A percentile compares a stretch with the other conserved stretches of the same genome.
These are phyloP conservation scores for Cylindrotheca fusiformis DNA, from an alignment of 108 stramenopile species.

Conservation along the genomic window DNA sequence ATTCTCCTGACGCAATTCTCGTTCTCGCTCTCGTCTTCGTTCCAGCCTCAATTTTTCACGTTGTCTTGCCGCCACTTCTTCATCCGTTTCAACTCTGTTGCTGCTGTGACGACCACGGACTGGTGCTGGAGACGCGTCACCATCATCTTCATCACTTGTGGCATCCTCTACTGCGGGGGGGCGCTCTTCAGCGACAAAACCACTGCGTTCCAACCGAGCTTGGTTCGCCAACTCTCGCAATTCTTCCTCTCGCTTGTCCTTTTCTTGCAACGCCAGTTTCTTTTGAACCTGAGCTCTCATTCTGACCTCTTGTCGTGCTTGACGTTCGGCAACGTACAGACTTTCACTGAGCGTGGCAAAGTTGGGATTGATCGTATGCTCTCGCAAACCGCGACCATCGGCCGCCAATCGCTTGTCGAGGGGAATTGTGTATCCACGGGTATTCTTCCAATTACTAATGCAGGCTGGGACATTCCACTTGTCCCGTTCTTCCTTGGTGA, in stretches of 20 bases:
- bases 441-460: conserved; percentile 99
- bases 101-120: not conserved
- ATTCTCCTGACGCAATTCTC: conserved; percentile 91
- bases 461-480: conserved; percentile 98
- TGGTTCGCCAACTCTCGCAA: conserved; percentile 90
- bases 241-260: conserved; percentile 89
- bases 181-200: conserved; percentile 9
- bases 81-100: conserved; percentile 52
- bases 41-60: conserved; percentile 91
- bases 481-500: conserved; percentile 87
- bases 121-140: not conserved
- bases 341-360: conserved; percentile 93
- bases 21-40: conserved; percentile 91
- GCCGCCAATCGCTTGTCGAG: conserved; percentile 98
- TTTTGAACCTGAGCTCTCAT: conserved; percentile 89
- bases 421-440: conserved; percentile 96
- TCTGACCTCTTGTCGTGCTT: conserved; percentile 93
- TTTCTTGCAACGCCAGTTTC: conserved; percentile 80
- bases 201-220: conserved; percentile 89
- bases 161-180: not conserved
- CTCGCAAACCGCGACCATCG: conserved; percentile 94
- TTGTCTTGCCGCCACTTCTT: conserved; percentile 79
- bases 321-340: conserved; percentile 95
- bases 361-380: conserved; percentile 92
- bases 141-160: conserved; percentile 7